Percentiles rank a stretch among this genome's conserved stretches.
Conservation (phyloP, 495 filamentous ascomycete genomes). For the Aspergillus egyptiacus region DNA sequence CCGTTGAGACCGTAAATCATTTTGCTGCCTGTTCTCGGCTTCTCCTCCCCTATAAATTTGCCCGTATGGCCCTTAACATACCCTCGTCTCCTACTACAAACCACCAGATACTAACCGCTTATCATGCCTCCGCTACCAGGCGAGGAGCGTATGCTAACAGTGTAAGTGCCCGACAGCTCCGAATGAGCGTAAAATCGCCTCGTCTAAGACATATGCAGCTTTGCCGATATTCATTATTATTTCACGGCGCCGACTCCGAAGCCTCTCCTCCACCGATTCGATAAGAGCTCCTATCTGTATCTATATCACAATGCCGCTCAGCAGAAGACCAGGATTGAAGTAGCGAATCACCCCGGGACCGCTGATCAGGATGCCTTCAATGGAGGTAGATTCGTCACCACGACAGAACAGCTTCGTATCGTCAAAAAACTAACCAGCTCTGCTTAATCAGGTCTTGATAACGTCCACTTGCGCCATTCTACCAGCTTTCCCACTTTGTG, state of each 20-base stretch:
- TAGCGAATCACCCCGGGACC: constrained; percentile 82
- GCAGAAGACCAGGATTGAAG: constrained; percentile 66
- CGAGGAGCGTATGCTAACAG: constrained; percentile 71
- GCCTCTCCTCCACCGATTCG: constrained; percentile 78
- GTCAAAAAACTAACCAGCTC: constrained; percentile 11
- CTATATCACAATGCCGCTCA: constrained; percentile 69
- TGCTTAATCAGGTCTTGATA: constrained; percentile 52
- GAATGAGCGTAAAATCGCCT: constrained; percentile 8
- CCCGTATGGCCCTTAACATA: background rate
- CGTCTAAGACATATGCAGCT: constrained; percentile 45
- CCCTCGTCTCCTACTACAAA: background rate
- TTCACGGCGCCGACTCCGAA: constrained; percentile 65
- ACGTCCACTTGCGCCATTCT: constrained; percentile 61
- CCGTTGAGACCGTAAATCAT: background rate
- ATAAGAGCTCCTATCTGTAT: constrained; percentile 84
- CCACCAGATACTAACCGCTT: constrained; percentile 9
- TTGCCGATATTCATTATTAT: constrained; percentile 85
- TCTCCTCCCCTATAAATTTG: background rate
- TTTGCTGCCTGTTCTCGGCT: constrained; percentile 1
- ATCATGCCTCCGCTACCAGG: constrained; percentile 71
- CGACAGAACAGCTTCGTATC: background rate
- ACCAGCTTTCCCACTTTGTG: constrained; percentile 72
- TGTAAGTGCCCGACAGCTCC: constrained; percentile 54
- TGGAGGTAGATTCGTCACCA: constrained; percentile 55
- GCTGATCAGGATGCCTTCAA: constrained; percentile 86